Evolutionary conservation across 441 rosid species (phyloP).

Genomic region (Jatropha podagrica): DNA sequence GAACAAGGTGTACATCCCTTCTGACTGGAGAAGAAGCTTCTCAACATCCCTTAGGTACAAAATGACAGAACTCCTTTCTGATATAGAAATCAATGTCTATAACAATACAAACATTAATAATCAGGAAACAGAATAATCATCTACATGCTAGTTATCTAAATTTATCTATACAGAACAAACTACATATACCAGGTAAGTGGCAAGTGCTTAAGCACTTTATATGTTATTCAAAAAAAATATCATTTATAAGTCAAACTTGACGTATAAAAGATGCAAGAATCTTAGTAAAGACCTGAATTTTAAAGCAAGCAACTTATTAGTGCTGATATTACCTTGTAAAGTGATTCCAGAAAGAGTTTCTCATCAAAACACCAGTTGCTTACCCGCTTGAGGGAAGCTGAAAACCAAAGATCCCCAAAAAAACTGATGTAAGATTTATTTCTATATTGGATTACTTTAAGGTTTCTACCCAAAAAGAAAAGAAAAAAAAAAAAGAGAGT

Average conservation of each 20-base stretch:
- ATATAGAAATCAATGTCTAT: conserved; percentile 68
- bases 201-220: background rate
- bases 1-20: conserved; percentile 63
- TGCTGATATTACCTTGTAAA: conserved; percentile 63
- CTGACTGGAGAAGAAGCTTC: conserved; percentile 72
- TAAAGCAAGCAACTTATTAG: background rate
- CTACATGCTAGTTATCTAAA: background rate
- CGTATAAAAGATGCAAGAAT: background rate
- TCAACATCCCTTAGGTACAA: conserved; percentile 81
- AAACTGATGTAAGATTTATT: background rate
- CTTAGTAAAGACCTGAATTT: background rate
- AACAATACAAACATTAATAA: conserved; percentile 17
- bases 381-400: conserved; percentile 54
- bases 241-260: background rate
- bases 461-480: background rate
- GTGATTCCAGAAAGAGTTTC: conserved; percentile 73
- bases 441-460: background rate
- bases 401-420: conserved; percentile 20
- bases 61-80: conserved; percentile 61
- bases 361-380: conserved; percentile 81
- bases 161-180: background rate
- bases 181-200: background rate
- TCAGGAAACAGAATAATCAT: background rate
- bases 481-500: background rate
- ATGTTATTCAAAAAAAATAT: background rate